phyloP scores from a whole-genome alignment of 805 yeast species.

The Hanseniaspora clermontiae region DNA sequence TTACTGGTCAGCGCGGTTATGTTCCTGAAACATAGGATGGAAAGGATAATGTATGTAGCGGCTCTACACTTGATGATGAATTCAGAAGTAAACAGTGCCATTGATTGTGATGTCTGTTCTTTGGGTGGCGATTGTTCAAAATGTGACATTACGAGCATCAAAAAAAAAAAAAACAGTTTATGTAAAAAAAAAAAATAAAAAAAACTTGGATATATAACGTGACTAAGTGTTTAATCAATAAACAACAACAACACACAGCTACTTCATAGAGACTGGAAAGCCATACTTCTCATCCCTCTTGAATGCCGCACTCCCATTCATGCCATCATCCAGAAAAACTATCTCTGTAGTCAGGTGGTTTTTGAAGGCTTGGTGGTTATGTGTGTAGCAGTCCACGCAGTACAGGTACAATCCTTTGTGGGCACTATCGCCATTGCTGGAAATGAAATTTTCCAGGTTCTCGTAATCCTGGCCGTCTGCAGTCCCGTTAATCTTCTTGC shows the following conservation, averaged over 20 bases:
- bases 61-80: constrained; percentile 37
- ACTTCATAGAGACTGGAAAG: neutral
- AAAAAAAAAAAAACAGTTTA: too few relatives aligned
- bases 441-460: constrained; percentile 8
- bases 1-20: constrained; percentile 35
- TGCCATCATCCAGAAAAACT: neutral
- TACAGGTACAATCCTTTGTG: constrained; percentile 7
- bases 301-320: neutral
- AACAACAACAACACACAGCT: neutral
- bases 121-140: neutral
- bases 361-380: neutral
- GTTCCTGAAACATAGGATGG: constrained; percentile 38
- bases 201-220: neutral
- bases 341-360: constrained; percentile 1
- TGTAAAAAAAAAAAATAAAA: neutral
- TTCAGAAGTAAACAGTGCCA: constrained; percentile 38
- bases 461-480: constrained; percentile 7
- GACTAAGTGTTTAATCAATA: neutral
- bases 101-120: constrained; percentile 26
- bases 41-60: constrained; percentile 30
- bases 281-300: neutral
- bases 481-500: neutral
- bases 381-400: constrained; percentile 1
- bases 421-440: constrained; percentile 16
- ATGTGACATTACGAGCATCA: too few relatives aligned